These are phyloP conservation scores for Phytopythium vexans DNA, from an alignment of 352 stramenopile species.

Conservation along the genomic window DNA sequence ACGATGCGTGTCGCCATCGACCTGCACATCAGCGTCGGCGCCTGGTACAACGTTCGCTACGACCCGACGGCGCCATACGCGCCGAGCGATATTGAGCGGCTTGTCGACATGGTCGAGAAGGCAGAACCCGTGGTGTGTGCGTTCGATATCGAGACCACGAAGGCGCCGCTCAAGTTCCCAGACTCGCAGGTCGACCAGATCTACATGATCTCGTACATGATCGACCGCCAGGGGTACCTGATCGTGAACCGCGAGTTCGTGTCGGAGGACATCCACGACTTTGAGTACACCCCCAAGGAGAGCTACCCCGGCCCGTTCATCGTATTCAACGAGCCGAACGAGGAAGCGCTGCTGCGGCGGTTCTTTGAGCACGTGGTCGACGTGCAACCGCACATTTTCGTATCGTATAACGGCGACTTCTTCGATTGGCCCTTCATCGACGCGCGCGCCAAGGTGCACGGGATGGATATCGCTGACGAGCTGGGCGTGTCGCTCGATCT, in stretches of 20 bases:
- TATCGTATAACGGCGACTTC: conserved; percentile 99
- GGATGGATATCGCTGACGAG: conserved; percentile 89
- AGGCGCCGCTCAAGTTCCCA: conserved; percentile 98
- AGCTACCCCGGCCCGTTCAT: conserved; percentile 91
- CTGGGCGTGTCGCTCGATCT: conserved; percentile 78
- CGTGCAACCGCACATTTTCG: conserved; percentile 96
- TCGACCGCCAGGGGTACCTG: conserved; percentile 93
- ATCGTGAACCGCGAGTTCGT: conserved; percentile 98
- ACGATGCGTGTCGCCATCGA: conserved; percentile 95
- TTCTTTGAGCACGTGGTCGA: conserved; percentile 92
- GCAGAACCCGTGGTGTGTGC: conserved; percentile 94
- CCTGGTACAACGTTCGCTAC: conserved; percentile 95
- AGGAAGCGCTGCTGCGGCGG: conserved; percentile 74
- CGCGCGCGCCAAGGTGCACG: conserved; percentile 86
- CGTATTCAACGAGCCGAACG: conserved; percentile 95
- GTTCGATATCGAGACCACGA: conserved; percentile 99
- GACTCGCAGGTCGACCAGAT: conserved; percentile 94
- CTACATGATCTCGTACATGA: conserved; percentile 99
- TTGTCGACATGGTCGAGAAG: conserved; percentile 90
- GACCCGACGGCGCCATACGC: conserved; percentile 56
- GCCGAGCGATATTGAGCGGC: conserved; percentile 44
- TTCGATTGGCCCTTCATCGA: conserved; percentile 99
- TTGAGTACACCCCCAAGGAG: conserved; percentile 98
- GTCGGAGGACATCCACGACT: conserved; percentile 96
- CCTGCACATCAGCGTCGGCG: conserved; percentile 93